A percentile compares a stretch with the other conserved stretches of the same genome.
phyloP scores from a whole-genome alignment of 352 stramenopile species.

The Globisporangium emineosum region DNA sequence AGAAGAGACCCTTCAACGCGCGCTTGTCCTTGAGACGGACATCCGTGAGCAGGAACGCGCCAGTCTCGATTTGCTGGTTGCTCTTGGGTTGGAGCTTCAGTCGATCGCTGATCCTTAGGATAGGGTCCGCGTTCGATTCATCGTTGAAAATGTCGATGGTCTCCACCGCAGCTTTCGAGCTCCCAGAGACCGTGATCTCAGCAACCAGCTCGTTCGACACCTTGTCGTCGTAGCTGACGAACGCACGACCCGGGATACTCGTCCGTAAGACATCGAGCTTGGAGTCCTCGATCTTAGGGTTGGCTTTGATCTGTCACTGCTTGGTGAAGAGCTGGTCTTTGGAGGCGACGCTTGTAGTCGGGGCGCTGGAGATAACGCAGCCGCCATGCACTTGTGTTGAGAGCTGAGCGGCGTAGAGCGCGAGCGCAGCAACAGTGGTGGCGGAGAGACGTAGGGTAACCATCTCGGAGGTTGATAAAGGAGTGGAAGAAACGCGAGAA shows the following conservation, averaged over 20 bases:
- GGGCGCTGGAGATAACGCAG: neutral
- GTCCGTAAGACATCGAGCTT: neutral
- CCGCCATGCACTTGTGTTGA: neutral
- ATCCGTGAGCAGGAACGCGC: neutral
- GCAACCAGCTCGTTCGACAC: neutral
- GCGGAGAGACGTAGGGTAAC: too few relatives aligned
- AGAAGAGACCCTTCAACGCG: neutral
- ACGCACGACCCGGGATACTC: neutral
- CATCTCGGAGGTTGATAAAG: conserved; percentile 10
- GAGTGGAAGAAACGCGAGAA: too few relatives aligned
- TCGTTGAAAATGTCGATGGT: neutral
- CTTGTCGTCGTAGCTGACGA: neutral
- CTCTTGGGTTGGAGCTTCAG: neutral
- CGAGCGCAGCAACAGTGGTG: neutral
- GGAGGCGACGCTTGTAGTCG: neutral
- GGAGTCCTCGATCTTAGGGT: neutral
- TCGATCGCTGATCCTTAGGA: neutral
- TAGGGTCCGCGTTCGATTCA: neutral
- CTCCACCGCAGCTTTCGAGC: neutral
- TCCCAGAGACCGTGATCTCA: neutral
- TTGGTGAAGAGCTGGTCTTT: neutral
- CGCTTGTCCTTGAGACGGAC: neutral
- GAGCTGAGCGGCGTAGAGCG: conserved; percentile 21
- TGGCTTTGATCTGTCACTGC: neutral
- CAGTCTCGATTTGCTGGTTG: neutral